Percentiles rank a stretch among this genome's conserved stretches.
phyloP scores from a whole-genome alignment of 2,329 filamentous ascomycete species.

The Scytalidium lignicola region DNA sequence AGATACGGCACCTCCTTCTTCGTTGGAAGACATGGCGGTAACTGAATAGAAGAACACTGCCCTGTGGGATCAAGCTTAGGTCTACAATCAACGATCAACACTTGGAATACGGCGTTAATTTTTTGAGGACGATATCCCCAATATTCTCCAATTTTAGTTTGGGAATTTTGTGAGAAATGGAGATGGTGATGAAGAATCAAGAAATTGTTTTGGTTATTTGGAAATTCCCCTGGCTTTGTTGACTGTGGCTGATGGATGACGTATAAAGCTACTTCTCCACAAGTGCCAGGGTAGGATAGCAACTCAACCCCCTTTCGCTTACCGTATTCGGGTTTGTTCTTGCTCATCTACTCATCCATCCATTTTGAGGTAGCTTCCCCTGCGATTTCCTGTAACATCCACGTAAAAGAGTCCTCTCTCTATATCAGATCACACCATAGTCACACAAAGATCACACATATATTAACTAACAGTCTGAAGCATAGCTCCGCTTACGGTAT shows the following conservation, averaged over 20 bases:
- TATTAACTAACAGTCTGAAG: no score
- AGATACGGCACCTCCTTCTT: slow-evolving; percentile 26
- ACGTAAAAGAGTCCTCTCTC: no score
- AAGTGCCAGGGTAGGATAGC: neutral
- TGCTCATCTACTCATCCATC: no score
- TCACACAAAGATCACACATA: no score
- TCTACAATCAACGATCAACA: neutral
- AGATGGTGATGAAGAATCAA: slow-evolving; percentile 1
- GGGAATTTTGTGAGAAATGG: neutral
- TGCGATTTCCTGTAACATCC: no score
- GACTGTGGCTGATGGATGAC: neutral
- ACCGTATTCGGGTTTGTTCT: neutral
- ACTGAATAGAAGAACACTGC: neutral
- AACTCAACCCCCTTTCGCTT: neutral
- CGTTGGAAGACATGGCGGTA: slow-evolving; percentile 20
- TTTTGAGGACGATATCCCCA: neutral
- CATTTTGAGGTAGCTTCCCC: neutral
- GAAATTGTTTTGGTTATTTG: slow-evolving; percentile 4
- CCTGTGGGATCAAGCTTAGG: neutral
- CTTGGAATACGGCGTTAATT: neutral
- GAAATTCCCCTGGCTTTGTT: neutral
- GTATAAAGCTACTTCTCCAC: neutral
- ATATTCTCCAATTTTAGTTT: neutral
- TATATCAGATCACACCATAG: no score
- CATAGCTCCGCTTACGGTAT: no score